Percentiles rank a stretch among this genome's conserved stretches.
These are phyloP conservation scores for Lactarius evosmus DNA, from an alignment of 768 basidiomycete species.

Conservation along the genomic window DNA sequence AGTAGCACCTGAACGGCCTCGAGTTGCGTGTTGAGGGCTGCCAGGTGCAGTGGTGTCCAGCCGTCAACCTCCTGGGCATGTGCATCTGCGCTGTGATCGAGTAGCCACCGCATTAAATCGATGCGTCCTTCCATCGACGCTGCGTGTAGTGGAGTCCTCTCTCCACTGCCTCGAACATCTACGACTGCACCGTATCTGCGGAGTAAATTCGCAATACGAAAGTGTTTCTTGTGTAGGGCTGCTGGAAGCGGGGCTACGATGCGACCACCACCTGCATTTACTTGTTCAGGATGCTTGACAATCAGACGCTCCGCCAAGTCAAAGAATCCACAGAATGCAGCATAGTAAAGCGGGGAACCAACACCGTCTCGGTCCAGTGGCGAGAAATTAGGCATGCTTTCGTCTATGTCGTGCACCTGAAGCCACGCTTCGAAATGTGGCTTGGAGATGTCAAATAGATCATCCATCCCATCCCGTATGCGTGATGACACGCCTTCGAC, in stretches of 20 bases:
- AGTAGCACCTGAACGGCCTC: background rate
- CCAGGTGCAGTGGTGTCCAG: background rate
- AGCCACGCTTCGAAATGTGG: background rate
- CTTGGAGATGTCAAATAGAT: background rate
- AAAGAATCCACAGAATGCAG: background rate
- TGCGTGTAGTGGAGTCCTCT: background rate
- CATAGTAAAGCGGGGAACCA: background rate
- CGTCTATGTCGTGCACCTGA: background rate
- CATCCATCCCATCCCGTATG: background rate
- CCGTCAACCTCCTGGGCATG: background rate
- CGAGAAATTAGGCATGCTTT: background rate
- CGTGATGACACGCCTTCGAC: background rate
- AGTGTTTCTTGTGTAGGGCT: background rate
- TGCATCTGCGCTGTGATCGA: background rate
- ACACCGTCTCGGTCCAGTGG: too few relatives aligned
- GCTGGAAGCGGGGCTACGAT: background rate
- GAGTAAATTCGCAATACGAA: background rate
- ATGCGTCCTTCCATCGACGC: background rate
- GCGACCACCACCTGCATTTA: background rate
- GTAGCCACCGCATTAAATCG: background rate
- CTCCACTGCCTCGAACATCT: too few relatives aligned
- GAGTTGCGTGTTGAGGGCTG: background rate
- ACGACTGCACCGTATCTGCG: background rate
- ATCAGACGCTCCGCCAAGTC: background rate
- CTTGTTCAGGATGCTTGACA: background rate